These are phyloP conservation scores for Nothopassalora personata DNA, from an alignment of 2,329 filamentous ascomycete species.

Conservation along the genomic window DNA sequence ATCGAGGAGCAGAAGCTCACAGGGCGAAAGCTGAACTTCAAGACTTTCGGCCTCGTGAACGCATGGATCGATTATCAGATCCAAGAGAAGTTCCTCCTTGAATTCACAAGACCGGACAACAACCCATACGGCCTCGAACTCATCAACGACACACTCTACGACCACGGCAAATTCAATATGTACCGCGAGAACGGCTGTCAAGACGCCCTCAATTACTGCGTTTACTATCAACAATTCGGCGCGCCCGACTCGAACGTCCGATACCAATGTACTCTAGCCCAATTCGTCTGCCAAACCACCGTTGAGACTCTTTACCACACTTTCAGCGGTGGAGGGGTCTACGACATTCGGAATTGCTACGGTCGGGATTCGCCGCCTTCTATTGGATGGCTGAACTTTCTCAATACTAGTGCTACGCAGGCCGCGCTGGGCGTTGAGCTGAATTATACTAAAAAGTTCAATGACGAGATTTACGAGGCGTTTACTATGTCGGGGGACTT, in stretches of 20 bases:
- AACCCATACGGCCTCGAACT: constrained; percentile 8
- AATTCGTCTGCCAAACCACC: constrained; percentile 1
- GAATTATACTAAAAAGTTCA: constrained; percentile 49
- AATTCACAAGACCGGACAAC: constrained; percentile 1
- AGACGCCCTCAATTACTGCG: neutral
- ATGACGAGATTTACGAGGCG: constrained; percentile 39
- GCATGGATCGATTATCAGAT: constrained; percentile 2
- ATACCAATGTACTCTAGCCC: neutral
- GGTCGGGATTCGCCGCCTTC: constrained; percentile 53
- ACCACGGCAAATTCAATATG: constrained; percentile 3
- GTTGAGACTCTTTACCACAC: constrained; percentile 6
- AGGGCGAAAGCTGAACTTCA: constrained; percentile 5
- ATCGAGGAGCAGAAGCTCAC: constrained; percentile 37
- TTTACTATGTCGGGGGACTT: constrained; percentile 46
- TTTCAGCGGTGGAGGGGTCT: neutral
- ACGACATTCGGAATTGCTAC: constrained; percentile 7
- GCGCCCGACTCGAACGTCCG: constrained; percentile 1
- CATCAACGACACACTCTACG: constrained; percentile 8
- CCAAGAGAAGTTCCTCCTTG: constrained; percentile 1
- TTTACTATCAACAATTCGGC: neutral
- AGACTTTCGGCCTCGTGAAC: constrained; percentile 5
- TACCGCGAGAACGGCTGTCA: constrained; percentile 3
- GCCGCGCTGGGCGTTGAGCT: constrained; percentile 52
- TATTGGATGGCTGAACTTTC: constrained; percentile 49
- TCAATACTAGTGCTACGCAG: constrained; percentile 52